Base-by-base conservation (phyloP, 1,284 basidiomycete species). In the Moesziomyces sp. region DNA sequence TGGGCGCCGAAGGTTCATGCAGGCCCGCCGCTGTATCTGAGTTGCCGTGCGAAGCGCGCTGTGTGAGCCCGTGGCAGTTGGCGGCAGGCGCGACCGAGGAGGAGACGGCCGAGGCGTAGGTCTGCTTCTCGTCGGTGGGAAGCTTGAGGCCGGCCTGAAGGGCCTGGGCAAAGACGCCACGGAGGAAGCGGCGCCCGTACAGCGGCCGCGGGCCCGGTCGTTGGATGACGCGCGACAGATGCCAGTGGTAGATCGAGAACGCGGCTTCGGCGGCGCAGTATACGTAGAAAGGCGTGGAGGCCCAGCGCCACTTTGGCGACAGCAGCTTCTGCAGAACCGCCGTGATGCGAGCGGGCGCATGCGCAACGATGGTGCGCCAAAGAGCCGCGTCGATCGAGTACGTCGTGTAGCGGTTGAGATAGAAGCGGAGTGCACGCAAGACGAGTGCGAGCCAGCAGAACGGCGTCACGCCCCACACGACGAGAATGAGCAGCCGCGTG, bases 201-300 rank as follows among this genome's bases (percentile, higher is more conserved):
- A 72, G 46, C 3, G 73, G 71, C 19, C 54, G n/a, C 10, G 71
- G 70, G 18, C 74, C 64, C 8, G 77, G 62, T 11, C 48, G 50
- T 35, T 83, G 81, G 18, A 83, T 67, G 13, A 34, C 21, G 13
- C 58, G 49, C 0, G 38, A 56, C 0, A 77, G 72, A 38, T 68
- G 52, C 44, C 49, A 55, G 46, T 82, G 68, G 59, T 77, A 80
- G n/a, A 82, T 42, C n/a, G 80, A 81, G 58, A 83, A 83, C 10
- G 50, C 47, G 2, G 53, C 62, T 46, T 83, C 81, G 13, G 65
- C 11, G 2, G 55, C 40, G 30, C 64, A 63, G 48, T 71, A 82
- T 19, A 45, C 16, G 53, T 77, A 74, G 24, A 70, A 54, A n/a
- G 42, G 23, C 21, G 35, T 58, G 24, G 59, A 59, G 21, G 47